Evolutionary conservation across 305 asterid genomes (phyloP).

Genomic region (Fraxinus latifolia): DNA sequence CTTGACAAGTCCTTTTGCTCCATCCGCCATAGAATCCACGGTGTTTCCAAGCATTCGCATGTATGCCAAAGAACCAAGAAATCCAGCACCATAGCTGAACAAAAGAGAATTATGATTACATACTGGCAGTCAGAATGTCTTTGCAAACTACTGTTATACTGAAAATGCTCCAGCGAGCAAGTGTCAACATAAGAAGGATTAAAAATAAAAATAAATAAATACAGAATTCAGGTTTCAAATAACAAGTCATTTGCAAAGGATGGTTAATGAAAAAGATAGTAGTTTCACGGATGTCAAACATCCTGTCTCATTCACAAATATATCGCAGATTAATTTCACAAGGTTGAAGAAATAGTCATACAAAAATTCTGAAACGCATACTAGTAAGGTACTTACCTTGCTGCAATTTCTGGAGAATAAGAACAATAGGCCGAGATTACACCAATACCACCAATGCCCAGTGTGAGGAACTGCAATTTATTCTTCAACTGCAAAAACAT

Average conservation of each 20-base stretch:
- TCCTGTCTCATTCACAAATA: not conserved
- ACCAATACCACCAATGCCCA: conserved; percentile 80
- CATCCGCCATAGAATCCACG: conserved; percentile 84
- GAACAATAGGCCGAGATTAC: conserved; percentile 66
- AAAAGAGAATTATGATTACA: conserved; percentile 1
- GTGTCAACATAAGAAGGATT: not conserved
- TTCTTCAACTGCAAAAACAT: conserved; percentile 49
- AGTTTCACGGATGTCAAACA: not conserved
- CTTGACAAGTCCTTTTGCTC: conserved; percentile 80
- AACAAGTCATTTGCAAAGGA: conserved; percentile 14
- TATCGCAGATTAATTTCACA: not conserved
- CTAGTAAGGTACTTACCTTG: conserved; percentile 46
- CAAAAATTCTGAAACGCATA: not conserved
- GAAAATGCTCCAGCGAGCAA: not conserved
- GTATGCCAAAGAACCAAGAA: conserved; percentile 79
- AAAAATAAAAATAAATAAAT: too few species aligned
- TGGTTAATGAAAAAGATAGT: not conserved
- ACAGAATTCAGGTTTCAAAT: not conserved
- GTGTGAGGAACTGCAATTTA: conserved; percentile 68
- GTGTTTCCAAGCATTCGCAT: conserved; percentile 91
- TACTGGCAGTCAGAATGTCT: not conserved
- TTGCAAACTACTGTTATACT: not conserved
- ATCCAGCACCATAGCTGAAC: conserved; percentile 76
- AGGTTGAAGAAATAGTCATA: not conserved
- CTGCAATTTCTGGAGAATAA: conserved; percentile 77